Conservation (phyloP, 495 filamentous ascomycete species). For the Penicillium maclennaniae region DNA sequence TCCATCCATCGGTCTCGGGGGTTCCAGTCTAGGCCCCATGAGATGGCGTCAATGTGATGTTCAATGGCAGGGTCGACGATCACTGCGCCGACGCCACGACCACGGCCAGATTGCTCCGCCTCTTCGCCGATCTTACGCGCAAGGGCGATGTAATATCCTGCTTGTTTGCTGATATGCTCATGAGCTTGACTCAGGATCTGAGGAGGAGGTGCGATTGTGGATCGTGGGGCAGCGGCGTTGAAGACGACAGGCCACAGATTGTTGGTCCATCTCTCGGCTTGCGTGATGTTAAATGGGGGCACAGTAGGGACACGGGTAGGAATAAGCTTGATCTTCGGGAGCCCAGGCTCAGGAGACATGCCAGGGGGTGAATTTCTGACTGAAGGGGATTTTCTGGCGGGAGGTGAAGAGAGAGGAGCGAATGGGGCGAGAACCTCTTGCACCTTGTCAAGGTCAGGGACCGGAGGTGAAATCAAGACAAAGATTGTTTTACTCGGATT, state of each 20-base stretch:
- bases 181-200: conserved; percentile 57
- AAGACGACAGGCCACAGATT: conserved; percentile 87
- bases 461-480: conserved; percentile 36
- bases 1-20: conserved; percentile 28
- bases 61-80: conserved; percentile 60
- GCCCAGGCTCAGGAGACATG: conserved; percentile 4
- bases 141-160: conserved; percentile 61
- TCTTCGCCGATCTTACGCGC: conserved; percentile 61
- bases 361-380: conserved; percentile 16
- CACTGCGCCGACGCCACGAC: conserved; percentile 75
- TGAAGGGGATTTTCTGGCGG: conserved; percentile 16
- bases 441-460: conserved; percentile 27
- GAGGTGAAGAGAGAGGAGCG: conserved; percentile 11
- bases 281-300: conserved; percentile 66
- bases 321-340: conserved; percentile 37
- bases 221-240: conserved; percentile 64
- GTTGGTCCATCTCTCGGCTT: conserved; percentile 72
- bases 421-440: conserved; percentile 35
- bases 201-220: conserved; percentile 34
- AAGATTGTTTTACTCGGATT: conserved; percentile 29
- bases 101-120: conserved; percentile 51
- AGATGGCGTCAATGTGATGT: conserved; percentile 21
- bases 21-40: conserved; percentile 12
- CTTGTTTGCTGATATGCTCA: conserved; percentile 53
- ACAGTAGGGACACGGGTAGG: conserved; percentile 65